phyloP scores from a whole-genome alignment of 352 stramenopile genomes.

The Globisporangium polare region DNA sequence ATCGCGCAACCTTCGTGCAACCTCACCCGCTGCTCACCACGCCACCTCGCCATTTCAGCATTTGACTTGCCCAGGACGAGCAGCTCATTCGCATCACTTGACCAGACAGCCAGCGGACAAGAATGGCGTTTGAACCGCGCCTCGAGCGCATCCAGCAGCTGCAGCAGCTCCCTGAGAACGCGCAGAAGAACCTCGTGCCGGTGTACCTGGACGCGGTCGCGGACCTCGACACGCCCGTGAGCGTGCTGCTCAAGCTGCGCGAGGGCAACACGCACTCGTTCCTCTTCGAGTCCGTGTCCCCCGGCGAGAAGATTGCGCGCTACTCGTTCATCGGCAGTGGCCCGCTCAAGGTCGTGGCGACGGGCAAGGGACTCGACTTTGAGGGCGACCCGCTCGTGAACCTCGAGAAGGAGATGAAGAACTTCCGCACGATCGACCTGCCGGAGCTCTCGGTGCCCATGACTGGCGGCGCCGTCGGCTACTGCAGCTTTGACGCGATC shows the following conservation, averaged over 20 bases:
- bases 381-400: slow-evolving; percentile 70
- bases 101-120: background rate
- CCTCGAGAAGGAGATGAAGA: slow-evolving; percentile 78
- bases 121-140: slow-evolving; percentile 57
- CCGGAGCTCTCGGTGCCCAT: slow-evolving; percentile 79
- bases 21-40: slow-evolving; percentile 5
- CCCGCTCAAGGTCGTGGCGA: slow-evolving; percentile 72
- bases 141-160: slow-evolving; percentile 68
- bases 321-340: slow-evolving; percentile 89
- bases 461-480: slow-evolving; percentile 84
- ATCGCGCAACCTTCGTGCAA: slow-evolving; percentile 13
- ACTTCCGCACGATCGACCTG: slow-evolving; percentile 61
- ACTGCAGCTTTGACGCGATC: slow-evolving; percentile 87
- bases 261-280: slow-evolving; percentile 79
- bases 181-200: slow-evolving; percentile 81
- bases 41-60: slow-evolving; percentile 11
- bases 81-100: background rate
- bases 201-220: slow-evolving; percentile 82
- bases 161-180: slow-evolving; percentile 43
- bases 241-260: slow-evolving; percentile 84
- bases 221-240: slow-evolving; percentile 87
- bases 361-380: slow-evolving; percentile 52
- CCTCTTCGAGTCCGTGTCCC: slow-evolving; percentile 82
- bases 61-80: slow-evolving; percentile 1
- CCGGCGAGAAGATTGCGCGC: slow-evolving; percentile 82